phyloP scores from a whole-genome alignment of 305 asterid genomes.

The Striga hermonthica region DNA sequence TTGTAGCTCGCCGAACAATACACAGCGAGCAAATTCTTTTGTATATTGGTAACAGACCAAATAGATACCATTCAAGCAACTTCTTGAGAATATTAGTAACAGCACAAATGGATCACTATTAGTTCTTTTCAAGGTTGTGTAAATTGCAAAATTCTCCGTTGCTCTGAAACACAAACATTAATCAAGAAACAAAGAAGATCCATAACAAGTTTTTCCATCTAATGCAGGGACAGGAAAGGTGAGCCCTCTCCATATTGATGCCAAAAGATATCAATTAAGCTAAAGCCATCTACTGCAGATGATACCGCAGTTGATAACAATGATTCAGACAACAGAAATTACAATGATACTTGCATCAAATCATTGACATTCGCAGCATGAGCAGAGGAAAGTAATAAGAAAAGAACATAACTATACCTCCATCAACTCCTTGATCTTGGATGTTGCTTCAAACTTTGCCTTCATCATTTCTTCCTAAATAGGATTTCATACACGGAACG shows the following conservation, averaged over 20 bases:
- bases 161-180: neutral
- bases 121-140: slow-evolving; percentile 14
- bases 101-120: neutral
- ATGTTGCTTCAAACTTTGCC: slow-evolving; percentile 70
- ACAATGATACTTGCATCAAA: neutral
- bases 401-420: slow-evolving; percentile 46
- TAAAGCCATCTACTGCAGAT: neutral
- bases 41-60: neutral
- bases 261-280: neutral
- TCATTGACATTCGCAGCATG: neutral
- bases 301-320: neutral
- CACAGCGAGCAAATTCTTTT: slow-evolving; percentile 1
- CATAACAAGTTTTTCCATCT: slow-evolving; percentile 1
- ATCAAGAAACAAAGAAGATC: slow-evolving; percentile 1
- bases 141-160: slow-evolving; percentile 1
- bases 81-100: slow-evolving; percentile 6
- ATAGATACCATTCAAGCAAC: neutral
- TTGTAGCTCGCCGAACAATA: no score
- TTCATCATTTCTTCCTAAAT: slow-evolving; percentile 84
- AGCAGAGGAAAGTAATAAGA: neutral
- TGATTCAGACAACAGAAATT: neutral
- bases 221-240: neutral
- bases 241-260: neutral
- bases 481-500: slow-evolving; percentile 27
- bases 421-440: slow-evolving; percentile 59